Evolutionary conservation across 805 yeast genomes (phyloP).

Genomic region (Monosporozyma yasuniensis): DNA sequence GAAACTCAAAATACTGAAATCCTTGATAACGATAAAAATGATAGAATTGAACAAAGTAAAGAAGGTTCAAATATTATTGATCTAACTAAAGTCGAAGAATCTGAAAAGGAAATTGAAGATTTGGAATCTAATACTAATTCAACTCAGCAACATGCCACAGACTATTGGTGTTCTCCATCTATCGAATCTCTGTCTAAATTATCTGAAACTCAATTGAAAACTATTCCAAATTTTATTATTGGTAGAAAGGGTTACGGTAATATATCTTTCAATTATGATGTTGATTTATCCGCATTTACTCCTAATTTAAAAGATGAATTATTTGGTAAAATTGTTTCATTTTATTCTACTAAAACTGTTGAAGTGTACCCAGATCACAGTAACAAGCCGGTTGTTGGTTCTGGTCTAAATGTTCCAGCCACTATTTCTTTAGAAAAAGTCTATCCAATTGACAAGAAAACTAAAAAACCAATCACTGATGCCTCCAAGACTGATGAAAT

Average conservation of each 20-base stretch:
- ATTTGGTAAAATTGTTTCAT: conserved; percentile 37
- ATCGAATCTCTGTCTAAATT: conserved; percentile 39
- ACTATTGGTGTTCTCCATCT: conserved; percentile 69
- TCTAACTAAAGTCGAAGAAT: not conserved
- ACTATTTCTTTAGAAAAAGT: conserved; percentile 57
- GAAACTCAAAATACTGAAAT: not conserved
- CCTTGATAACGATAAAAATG: not conserved
- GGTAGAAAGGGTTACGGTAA: conserved; percentile 66
- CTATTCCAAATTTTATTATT: conserved; percentile 53
- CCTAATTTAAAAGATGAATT: conserved; percentile 29
- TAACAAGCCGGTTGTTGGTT: conserved; percentile 51
- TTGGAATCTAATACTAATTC: not conserved
- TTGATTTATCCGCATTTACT: conserved; percentile 52
- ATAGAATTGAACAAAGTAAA: not conserved
- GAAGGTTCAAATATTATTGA: not conserved
- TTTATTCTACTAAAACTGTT: conserved; percentile 41
- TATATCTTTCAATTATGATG: conserved; percentile 55
- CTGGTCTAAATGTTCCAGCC: conserved; percentile 71
- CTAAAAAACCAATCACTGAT: conserved; percentile 21
- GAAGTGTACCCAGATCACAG: conserved; percentile 53
- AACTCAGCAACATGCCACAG: conserved; percentile 15
- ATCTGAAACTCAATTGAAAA: conserved; percentile 40
- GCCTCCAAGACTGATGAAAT: conserved; percentile 35
- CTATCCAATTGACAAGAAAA: conserved; percentile 37
- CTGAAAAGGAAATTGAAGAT: not conserved